Percentiles rank a stretch among this genome's conserved stretches.
Conservation (phyloP, 441 rosid genomes). For the Isatis lusitanica region DNA sequence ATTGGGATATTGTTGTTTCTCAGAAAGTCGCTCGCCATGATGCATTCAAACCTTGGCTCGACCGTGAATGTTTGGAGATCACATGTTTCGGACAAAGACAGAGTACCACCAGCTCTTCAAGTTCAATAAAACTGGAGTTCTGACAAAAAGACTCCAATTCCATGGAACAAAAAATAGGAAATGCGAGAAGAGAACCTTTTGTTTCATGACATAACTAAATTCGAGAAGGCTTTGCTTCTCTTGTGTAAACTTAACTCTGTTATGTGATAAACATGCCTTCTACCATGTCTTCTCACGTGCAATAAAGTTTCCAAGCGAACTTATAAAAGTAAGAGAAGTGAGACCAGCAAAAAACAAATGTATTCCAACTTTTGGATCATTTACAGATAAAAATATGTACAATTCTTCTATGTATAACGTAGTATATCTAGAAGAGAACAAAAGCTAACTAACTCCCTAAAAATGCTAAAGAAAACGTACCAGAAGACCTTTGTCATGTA, state of each 20-base stretch:
- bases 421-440: background rate
- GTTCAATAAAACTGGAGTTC: slow-evolving; percentile 3
- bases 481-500: background rate
- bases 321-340: background rate
- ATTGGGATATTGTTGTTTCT: background rate
- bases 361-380: background rate
- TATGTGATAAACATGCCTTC: no score
- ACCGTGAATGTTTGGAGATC: slow-evolving; percentile 40
- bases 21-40: slow-evolving; percentile 46
- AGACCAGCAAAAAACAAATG: background rate
- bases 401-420: slow-evolving; percentile 8
- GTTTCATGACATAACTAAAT: background rate
- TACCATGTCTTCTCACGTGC: no score
- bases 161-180: background rate
- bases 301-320: background rate
- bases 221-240: background rate
- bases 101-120: background rate
- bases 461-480: background rate
- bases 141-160: background rate
- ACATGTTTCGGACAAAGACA: slow-evolving; percentile 1
- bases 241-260: background rate
- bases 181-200: background rate
- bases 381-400: slow-evolving; percentile 23
- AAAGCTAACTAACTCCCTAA: slow-evolving; percentile 9
- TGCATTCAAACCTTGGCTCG: slow-evolving; percentile 56